Conservation (phyloP, 2,329 filamentous ascomycete genomes). For the Venturia pyrina region DNA sequence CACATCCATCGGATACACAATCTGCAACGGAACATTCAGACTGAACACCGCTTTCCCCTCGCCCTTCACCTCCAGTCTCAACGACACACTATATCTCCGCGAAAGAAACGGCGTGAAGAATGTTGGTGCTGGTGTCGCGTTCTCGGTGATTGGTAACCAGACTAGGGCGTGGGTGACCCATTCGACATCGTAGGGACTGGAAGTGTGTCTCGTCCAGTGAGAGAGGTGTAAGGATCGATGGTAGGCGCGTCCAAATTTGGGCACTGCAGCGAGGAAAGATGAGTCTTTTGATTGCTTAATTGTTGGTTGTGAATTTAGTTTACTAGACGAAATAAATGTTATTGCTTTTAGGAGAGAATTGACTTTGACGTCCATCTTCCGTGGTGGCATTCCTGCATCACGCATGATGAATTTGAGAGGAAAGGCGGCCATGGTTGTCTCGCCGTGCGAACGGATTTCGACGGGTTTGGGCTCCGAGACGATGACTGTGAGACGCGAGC, state of each 20-base stretch:
- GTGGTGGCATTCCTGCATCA: neutral
- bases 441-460: conserved; percentile 6
- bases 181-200: neutral
- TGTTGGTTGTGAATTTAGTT: conserved; percentile 6
- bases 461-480: conserved; percentile 9
- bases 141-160: conserved; percentile 11
- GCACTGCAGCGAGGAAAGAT: conserved; percentile 8
- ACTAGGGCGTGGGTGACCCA: conserved; percentile 7
- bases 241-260: conserved; percentile 8
- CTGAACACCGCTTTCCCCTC: conserved; percentile 4
- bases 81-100: conserved; percentile 7
- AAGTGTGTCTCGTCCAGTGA: neutral
- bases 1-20: conserved; percentile 11
- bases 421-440: conserved; percentile 4
- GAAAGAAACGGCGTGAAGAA: conserved; percentile 11
- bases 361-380: conserved; percentile 2
- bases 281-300: neutral
- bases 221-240: conserved; percentile 8
- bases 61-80: conserved; percentile 10
- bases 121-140: conserved; percentile 7
- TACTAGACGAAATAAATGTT: conserved; percentile 2
- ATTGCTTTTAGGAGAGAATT: conserved; percentile 8
- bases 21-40: conserved; percentile 10
- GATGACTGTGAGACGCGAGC: neutral
- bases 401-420: conserved; percentile 4